These are phyloP conservation scores for Noccaea caerulescens DNA, from an alignment of 345 rosid species.

Conservation along the genomic window DNA sequence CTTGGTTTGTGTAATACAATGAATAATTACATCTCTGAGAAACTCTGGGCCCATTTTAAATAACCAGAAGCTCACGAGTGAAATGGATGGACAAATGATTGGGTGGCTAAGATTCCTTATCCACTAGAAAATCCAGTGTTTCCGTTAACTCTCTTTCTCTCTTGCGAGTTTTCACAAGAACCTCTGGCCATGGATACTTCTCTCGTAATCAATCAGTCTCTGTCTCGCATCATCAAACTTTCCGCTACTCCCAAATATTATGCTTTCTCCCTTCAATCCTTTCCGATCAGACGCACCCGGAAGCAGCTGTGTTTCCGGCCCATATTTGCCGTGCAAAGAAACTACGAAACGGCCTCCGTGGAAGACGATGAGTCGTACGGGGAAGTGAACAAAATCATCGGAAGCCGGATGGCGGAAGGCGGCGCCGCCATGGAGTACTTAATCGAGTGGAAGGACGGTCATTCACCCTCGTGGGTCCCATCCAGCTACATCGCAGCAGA, in stretches of 20 bases:
- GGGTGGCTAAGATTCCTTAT: constrained; percentile 39
- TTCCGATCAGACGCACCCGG: constrained; percentile 25
- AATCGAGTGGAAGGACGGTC: constrained; percentile 92
- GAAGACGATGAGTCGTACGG: constrained; percentile 69
- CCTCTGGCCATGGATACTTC: constrained; percentile 54
- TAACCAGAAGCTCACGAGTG: background rate
- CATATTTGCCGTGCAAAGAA: constrained; percentile 50
- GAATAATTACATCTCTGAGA: background rate
- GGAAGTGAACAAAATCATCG: constrained; percentile 77
- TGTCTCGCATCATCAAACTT: constrained; percentile 54
- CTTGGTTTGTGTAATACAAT: background rate
- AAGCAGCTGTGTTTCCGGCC: constrained; percentile 34
- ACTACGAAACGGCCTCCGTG: constrained; percentile 49
- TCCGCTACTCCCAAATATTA: constrained; percentile 4
- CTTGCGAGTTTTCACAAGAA: background rate
- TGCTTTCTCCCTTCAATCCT: constrained; percentile 28
- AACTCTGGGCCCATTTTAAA: constrained; percentile 3
- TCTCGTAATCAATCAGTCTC: constrained; percentile 48
- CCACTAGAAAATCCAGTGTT: constrained; percentile 26
- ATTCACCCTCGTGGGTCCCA: constrained; percentile 82
- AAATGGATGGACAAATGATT: constrained; percentile 22
- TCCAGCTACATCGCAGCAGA: constrained; percentile 75
- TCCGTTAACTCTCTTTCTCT: background rate
- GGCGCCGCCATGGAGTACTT: constrained; percentile 77
- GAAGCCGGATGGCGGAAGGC: constrained; percentile 59